Percentiles rank a stretch among this genome's conserved stretches.
These are phyloP conservation scores for Neurospora sp. DNA, from an alignment of 495 filamentous ascomycete species.

Conservation along the genomic window DNA sequence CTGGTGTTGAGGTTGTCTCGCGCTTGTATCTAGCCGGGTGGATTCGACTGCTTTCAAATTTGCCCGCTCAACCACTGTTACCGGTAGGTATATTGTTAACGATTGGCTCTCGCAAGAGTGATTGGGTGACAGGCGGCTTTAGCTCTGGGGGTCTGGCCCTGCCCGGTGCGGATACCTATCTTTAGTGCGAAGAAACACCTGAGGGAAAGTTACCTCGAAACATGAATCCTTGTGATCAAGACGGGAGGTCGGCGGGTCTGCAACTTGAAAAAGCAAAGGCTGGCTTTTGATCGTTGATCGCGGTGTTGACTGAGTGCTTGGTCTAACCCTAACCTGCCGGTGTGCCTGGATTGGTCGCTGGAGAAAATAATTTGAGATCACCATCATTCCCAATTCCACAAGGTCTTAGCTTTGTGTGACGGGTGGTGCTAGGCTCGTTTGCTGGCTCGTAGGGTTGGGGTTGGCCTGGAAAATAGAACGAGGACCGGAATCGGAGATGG, in stretches of 20 bases:
- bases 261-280: background rate
- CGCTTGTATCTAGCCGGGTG: background rate
- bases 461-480: background rate
- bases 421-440: background rate
- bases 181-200: background rate
- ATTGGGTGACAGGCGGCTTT: background rate
- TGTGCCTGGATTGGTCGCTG: background rate
- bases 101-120: background rate
- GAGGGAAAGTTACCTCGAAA: background rate
- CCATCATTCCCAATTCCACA: background rate
- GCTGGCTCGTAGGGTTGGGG: background rate
- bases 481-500: background rate
- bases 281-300: background rate
- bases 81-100: background rate
- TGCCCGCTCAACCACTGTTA: background rate
- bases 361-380: background rate
- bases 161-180: background rate
- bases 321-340: background rate
- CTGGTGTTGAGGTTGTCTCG: background rate
- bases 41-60: background rate
- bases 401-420: background rate
- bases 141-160: background rate
- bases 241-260: background rate
- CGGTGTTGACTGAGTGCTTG: background rate
- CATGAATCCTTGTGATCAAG: background rate